phyloP scores from a whole-genome alignment of 2,329 filamentous ascomycete genomes.

The Dactylellina cionopaga region DNA sequence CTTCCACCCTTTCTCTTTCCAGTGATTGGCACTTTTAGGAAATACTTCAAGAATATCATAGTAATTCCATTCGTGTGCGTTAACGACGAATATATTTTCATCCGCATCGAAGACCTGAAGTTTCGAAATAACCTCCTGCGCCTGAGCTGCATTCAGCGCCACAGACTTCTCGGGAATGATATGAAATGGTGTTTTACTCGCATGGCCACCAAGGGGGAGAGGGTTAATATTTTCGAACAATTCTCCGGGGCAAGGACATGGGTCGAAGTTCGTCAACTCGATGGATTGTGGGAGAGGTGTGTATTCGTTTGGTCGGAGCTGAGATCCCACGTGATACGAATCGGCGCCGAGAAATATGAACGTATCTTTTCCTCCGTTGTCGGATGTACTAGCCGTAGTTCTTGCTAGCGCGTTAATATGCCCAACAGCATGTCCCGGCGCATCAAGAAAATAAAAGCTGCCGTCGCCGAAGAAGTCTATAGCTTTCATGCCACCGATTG shows the following conservation, averaged over 20 bases:
- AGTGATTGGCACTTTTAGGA: constrained; percentile 64
- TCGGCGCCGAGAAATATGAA: constrained; percentile 68
- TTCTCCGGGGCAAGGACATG: constrained; percentile 37
- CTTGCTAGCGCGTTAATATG: constrained; percentile 65
- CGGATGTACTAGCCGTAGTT: not conserved
- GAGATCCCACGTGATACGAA: constrained; percentile 63
- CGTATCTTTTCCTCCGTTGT: constrained; percentile 54
- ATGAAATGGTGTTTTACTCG: constrained; percentile 59
- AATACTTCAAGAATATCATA: constrained; percentile 65
- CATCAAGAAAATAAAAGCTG: constrained; percentile 67
- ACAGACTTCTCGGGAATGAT: constrained; percentile 53
- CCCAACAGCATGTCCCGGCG: constrained; percentile 66
- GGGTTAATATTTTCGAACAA: constrained; percentile 44
- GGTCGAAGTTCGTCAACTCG: constrained; percentile 54
- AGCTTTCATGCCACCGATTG: constrained; percentile 64
- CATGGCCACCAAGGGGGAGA: constrained; percentile 6
- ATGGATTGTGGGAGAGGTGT: constrained; percentile 59
- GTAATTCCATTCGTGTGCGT: constrained; percentile 65
- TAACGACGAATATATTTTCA: constrained; percentile 63
- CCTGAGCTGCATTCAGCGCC: constrained; percentile 58
- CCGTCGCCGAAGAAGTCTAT: constrained; percentile 69
- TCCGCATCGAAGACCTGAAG: constrained; percentile 64
- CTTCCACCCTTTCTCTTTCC: constrained; percentile 64
- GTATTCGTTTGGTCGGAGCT: constrained; percentile 63
- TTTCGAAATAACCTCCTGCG: constrained; percentile 62